phyloP scores from a whole-genome alignment of 2,329 filamentous ascomycete genomes.

The Colletotrichum incanum region DNA sequence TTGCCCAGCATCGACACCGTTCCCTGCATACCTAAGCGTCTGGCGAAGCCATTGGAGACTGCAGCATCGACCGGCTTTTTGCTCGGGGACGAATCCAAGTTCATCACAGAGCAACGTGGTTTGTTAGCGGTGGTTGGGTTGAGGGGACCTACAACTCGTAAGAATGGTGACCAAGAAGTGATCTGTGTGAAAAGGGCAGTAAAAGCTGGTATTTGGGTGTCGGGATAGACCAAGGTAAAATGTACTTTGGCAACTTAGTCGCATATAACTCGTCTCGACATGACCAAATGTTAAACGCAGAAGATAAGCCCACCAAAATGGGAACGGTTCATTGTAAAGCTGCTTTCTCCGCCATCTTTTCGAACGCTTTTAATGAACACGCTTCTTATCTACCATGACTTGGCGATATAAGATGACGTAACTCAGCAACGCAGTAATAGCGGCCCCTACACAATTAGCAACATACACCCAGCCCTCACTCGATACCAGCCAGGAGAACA shows the following conservation, averaged over 20 bases:
- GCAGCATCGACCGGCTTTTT: slow-evolving; percentile 51
- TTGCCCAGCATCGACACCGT: slow-evolving; percentile 31
- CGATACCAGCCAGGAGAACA: not conserved
- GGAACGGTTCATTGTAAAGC: not conserved
- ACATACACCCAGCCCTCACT: not conserved
- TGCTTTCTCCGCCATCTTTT: not conserved
- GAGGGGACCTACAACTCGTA: slow-evolving; percentile 56
- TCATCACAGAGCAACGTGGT: slow-evolving; percentile 47
- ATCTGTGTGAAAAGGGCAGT: not conserved
- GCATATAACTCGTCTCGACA: no score
- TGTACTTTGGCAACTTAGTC: not conserved
- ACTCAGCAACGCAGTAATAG: not conserved
- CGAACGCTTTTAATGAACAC: not conserved
- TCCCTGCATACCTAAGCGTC: slow-evolving; percentile 49
- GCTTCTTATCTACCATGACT: not conserved
- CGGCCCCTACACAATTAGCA: not conserved
- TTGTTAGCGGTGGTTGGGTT: slow-evolving; percentile 53
- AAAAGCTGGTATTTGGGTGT: not conserved
- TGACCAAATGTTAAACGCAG: not conserved
- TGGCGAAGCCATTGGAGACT: slow-evolving; percentile 50
- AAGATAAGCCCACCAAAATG: not conserved
- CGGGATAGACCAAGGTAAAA: no score
- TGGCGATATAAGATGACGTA: not conserved
- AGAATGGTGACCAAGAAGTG: not conserved
- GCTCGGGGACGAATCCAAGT: slow-evolving; percentile 52